Evolutionary conservation across 345 rosid species (phyloP), one percentile per base, ranked within the genome.

Genomic region (Punica granatum): DNA sequence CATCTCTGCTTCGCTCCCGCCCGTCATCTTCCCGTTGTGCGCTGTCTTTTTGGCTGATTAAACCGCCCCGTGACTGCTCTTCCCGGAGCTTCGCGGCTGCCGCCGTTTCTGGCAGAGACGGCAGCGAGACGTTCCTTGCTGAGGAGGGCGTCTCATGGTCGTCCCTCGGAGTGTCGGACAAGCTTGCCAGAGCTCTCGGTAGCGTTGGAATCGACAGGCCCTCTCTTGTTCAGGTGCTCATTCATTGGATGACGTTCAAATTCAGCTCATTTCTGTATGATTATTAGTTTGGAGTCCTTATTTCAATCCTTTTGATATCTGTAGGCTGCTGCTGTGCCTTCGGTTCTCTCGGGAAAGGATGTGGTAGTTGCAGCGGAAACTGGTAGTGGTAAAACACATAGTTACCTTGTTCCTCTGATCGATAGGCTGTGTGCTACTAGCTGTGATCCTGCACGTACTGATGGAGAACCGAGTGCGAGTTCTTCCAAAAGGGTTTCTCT

Each of bases 341-440:
- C 89, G 44, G 76, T 90, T 72, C 81, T 89, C 12, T 86, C 91
- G 0, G 95, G 97, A 64, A 90, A 89, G 74, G 98, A 93, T 78
- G 96, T 86, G 56, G 82, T 90, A 39, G 77, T 89, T 67, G 98
- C 98, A 7, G 97, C 98, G 12, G 98, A 93, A 75, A 93, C 98
- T 8, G 98, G 98, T 13, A 90, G 98, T 68, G 97, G 98, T 64
- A 93, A 93, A 81, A 89, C 97, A 39, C 90, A 89, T 72, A 70
- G 96, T 51, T 90, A 90, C 82, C 78, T 90, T 33, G 84, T 84
- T 65, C 97, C 98, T 28, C 72, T 94, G 30, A 81, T 94, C 35
- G 77, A 91, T 69, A 84, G 80, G 69, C 75, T 94, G 30, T 76
- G 75, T 16, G 42, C 41, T 63, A 73, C 60, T 0, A 41, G 3